Evolutionary conservation across 2,329 filamentous ascomycete genomes (phyloP).

Genomic region (Penicillium sp.): DNA sequence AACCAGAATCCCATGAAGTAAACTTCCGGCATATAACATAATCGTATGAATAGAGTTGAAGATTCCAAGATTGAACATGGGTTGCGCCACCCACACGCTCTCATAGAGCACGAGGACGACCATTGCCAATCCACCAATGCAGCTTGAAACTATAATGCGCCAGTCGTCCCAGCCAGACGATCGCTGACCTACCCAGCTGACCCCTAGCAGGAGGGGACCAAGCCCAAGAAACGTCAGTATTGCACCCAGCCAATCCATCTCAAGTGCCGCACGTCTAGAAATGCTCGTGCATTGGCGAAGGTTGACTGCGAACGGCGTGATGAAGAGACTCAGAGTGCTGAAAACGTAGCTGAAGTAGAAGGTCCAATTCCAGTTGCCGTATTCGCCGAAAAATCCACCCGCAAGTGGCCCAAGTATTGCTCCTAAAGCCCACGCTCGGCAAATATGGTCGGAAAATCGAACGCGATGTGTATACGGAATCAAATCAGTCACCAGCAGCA

Average conservation of each 20-base stretch:
- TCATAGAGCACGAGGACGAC: slow-evolving; percentile 44
- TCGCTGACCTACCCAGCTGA: slow-evolving; percentile 50
- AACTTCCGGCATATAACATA: slow-evolving; percentile 47
- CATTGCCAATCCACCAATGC: slow-evolving; percentile 39
- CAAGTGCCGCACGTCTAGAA: slow-evolving; percentile 28
- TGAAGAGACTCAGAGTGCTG: slow-evolving; percentile 34
- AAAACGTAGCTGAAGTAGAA: slow-evolving; percentile 42
- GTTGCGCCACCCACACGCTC: slow-evolving; percentile 35
- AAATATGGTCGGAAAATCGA: slow-evolving; percentile 39
- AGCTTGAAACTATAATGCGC: slow-evolving; percentile 46
- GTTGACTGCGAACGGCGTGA: slow-evolving; percentile 38
- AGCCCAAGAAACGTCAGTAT: slow-evolving; percentile 45
- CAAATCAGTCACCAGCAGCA: slow-evolving; percentile 50
- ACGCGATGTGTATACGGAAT: slow-evolving; percentile 40
- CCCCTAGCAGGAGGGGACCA: slow-evolving; percentile 46
- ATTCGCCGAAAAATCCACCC: slow-evolving; percentile 34
- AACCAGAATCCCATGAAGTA: slow-evolving; percentile 52
- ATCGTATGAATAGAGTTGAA: slow-evolving; percentile 43
- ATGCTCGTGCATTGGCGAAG: slow-evolving; percentile 30
- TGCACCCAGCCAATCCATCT: slow-evolving; percentile 51
- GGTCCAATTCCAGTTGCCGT: slow-evolving; percentile 31
- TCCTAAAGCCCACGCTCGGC: slow-evolving; percentile 38
- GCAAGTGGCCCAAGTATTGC: slow-evolving; percentile 33
- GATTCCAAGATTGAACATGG: slow-evolving; percentile 44
- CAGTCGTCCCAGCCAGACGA: slow-evolving; percentile 44